phyloP scores from a whole-genome alignment of 331 rosid genomes.

The Malus hybrid region DNA sequence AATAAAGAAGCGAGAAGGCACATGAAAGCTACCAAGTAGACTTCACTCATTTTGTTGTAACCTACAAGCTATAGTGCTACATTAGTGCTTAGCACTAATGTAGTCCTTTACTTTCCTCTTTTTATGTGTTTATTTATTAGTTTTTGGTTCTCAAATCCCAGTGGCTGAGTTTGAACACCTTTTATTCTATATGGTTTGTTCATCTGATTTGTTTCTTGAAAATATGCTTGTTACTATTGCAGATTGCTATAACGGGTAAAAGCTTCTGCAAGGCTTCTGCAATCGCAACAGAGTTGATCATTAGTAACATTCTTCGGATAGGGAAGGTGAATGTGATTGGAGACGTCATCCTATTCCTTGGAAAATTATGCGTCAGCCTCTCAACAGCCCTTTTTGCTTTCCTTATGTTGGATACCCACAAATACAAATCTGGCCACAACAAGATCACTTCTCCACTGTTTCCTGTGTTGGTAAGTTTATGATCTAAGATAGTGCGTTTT shows the following conservation, averaged over 20 bases:
- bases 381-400: conserved; percentile 82
- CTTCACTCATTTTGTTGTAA: background rate
- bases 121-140: background rate
- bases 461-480: conserved; percentile 68
- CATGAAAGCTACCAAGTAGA: background rate
- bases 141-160: background rate
- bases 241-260: conserved; percentile 92
- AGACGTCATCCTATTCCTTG: conserved; percentile 87
- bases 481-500: background rate
- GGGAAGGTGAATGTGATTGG: conserved; percentile 94
- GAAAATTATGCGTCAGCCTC: conserved; percentile 90
- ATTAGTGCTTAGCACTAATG: background rate
- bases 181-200: background rate
- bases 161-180: background rate
- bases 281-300: conserved; percentile 75
- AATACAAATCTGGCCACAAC: conserved; percentile 62
- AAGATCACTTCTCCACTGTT: conserved; percentile 89
- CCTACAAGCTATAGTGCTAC: background rate
- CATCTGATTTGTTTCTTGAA: conserved; percentile 1
- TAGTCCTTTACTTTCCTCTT: background rate
- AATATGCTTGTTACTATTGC: conserved; percentile 22
- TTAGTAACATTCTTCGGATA: conserved; percentile 81
- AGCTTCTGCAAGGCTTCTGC: conserved; percentile 75
- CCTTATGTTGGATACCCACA: conserved; percentile 88
- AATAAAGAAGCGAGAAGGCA: background rate